phyloP scores from a whole-genome alignment of 2,329 filamentous ascomycete genomes.

The Apiospora saccharicola region DNA sequence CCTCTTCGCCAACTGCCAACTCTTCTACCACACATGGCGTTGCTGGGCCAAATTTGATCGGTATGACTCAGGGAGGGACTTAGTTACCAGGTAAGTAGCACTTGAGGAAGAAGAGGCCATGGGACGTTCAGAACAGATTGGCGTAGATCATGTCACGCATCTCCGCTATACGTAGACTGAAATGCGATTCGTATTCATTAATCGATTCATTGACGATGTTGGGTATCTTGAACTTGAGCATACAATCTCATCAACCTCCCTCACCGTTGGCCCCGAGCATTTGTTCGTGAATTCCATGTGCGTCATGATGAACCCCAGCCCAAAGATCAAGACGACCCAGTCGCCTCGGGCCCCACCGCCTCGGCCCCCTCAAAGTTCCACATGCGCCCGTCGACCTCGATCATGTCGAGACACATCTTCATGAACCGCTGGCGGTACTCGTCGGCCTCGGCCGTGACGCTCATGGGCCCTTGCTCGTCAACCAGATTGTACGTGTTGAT shows the following conservation, averaged over 20 bases:
- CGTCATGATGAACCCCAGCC: not conserved
- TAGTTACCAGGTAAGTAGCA: too few relatives aligned
- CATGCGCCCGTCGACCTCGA: constrained; percentile 40
- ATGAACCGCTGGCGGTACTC: constrained; percentile 69
- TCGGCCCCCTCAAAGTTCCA: constrained; percentile 17
- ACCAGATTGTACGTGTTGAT: constrained; percentile 70
- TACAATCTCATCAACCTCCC: not conserved
- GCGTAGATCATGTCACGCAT: not conserved
- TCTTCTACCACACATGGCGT: not conserved
- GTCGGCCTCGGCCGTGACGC: constrained; percentile 72
- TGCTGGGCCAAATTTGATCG: not conserved
- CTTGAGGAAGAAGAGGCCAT: not conserved
- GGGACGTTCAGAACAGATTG: not conserved
- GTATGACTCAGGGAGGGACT: not conserved
- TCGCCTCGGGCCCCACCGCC: not conserved
- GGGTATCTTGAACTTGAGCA: constrained; percentile 5
- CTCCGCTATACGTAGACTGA: not conserved
- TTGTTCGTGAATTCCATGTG: too few relatives aligned
- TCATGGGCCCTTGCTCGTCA: constrained; percentile 73
- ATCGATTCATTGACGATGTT: not conserved
- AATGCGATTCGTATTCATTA: not conserved
- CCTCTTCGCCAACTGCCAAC: not conserved
- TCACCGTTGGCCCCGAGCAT: not conserved
- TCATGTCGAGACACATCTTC: constrained; percentile 55
- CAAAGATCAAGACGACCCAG: not conserved